These are phyloP conservation scores for Saksenaea vasiformis DNA, from an alignment of 371 early-diverging fungal genomes.

Conservation along the genomic window DNA sequence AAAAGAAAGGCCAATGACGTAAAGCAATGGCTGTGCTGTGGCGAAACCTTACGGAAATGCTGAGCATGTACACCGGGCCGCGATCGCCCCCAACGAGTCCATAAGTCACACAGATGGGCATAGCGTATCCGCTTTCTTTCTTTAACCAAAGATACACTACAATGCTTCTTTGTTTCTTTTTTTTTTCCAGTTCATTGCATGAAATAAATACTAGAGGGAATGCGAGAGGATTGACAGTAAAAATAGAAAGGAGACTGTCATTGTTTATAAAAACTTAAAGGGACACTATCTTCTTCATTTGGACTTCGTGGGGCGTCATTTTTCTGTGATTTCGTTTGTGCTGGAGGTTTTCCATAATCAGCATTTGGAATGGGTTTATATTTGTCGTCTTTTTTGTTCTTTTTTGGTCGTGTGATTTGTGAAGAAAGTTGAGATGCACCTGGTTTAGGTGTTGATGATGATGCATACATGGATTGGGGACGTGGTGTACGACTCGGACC, in stretches of 20 bases:
- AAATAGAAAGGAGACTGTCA: too few relatives aligned
- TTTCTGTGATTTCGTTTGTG: conserved; percentile 11
- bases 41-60: too few relatives aligned
- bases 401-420: not conserved
- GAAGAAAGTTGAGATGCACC: too few relatives aligned
- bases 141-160: too few relatives aligned
- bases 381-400: conserved; percentile 5
- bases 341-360: not conserved
- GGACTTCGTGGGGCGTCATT: conserved; percentile 7
- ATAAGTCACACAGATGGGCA: too few relatives aligned
- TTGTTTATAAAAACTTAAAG: conserved; percentile 31
- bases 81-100: too few relatives aligned
- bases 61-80: too few relatives aligned
- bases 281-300: conserved; percentile 35
- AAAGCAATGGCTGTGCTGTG: too few relatives aligned
- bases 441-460: conserved; percentile 11
- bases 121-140: too few relatives aligned
- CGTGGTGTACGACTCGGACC: not conserved
- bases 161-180: conserved; percentile 7
- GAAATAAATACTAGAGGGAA: too few relatives aligned
- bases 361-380: not conserved
- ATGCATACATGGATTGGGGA: not conserved
- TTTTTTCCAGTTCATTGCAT: not conserved
- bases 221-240: too few relatives aligned
- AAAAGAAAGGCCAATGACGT: too few relatives aligned